Base-by-base conservation (phyloP, 352 stramenopile genomes). In the Phytopythium ostracodes region DNA sequence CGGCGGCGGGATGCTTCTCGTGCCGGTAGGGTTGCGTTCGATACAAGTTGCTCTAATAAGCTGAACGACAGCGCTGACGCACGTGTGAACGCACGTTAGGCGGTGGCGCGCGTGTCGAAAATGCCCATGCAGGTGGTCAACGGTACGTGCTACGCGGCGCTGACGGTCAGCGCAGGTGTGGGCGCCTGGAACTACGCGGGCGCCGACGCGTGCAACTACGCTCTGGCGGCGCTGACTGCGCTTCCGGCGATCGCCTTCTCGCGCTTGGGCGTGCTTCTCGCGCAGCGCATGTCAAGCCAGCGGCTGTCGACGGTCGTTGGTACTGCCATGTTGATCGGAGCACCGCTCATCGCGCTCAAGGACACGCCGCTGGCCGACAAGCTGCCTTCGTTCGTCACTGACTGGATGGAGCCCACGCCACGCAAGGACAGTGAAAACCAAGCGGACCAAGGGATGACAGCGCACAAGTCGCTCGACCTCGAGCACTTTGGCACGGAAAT, bases 111-210 rank as follows among this genome's bases (percentile, higher is more conserved):
- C 18, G 52, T 51, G 38, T 71, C 64, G 14, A 60, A 31, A 14
- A 59, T 74, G 60, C 67, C 63, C 24, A 68, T 71, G 57, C 67
- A 74, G 52, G 61, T 63, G 5, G 59, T 75, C 49, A 75, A 75
- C 31, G 68, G 60, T 40, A 75, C 68, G 40, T 68, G 63, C 25
- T 65, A 71, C 47, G 58, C 50, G 14, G 68, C 62, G 15, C 59
- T 75, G n/a, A 71, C 68, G 0, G 64, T 60, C 2, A 67, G 64
- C 60, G 68, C 64, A 8, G 38, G 40, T 31, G 68, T 71, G n/a
- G 68, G 68, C 5, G 60, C 60, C 2, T 67, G 56, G 33, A 71
- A 71, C 43, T 75, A 75, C 52, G 57, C 67, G 4, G 24, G 54
- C 0, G 68, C 68, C 25, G 68, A 47, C 24, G 47, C 56, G 35